Conservation (phyloP, 164 flowering plant genomes). For the Malania oleifera region DNA sequence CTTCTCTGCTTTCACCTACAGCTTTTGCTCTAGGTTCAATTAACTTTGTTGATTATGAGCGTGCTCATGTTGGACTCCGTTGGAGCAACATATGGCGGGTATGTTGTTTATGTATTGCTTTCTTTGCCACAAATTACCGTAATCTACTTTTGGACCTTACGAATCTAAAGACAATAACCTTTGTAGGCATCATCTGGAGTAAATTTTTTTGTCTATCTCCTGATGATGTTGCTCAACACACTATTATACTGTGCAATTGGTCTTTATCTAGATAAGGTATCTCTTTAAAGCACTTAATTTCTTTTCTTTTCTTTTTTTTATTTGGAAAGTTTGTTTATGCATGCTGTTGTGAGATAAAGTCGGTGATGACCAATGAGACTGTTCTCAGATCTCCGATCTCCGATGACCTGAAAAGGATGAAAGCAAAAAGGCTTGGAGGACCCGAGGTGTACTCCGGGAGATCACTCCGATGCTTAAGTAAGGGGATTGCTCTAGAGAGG, state of each 20-base stretch:
- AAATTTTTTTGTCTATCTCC: background rate
- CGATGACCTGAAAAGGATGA: too few relatives aligned
- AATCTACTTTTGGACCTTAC: background rate
- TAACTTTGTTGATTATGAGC: background rate
- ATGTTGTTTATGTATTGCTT: too few relatives aligned
- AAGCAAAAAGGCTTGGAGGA: too few relatives aligned
- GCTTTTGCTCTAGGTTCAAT: background rate
- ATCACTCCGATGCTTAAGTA: too few relatives aligned
- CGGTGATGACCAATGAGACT: too few relatives aligned
- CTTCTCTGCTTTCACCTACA: background rate
- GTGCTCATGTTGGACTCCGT: background rate
- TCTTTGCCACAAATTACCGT: background rate
- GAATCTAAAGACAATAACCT: background rate
- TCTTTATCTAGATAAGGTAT: background rate
- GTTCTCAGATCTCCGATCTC: too few relatives aligned
- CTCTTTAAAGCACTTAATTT: too few relatives aligned
- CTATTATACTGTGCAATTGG: background rate
- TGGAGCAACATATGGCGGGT: slow-evolving; percentile 1
- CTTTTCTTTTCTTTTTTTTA: too few relatives aligned
- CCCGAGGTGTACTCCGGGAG: too few relatives aligned
- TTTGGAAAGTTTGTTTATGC: too few relatives aligned
- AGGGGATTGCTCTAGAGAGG: too few relatives aligned
- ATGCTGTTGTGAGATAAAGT: too few relatives aligned
- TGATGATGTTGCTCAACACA: background rate
- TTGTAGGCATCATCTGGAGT: background rate